phyloP scores from a whole-genome alignment of 192 early-diverging fungal species.

The Mortierella antarctica region DNA sequence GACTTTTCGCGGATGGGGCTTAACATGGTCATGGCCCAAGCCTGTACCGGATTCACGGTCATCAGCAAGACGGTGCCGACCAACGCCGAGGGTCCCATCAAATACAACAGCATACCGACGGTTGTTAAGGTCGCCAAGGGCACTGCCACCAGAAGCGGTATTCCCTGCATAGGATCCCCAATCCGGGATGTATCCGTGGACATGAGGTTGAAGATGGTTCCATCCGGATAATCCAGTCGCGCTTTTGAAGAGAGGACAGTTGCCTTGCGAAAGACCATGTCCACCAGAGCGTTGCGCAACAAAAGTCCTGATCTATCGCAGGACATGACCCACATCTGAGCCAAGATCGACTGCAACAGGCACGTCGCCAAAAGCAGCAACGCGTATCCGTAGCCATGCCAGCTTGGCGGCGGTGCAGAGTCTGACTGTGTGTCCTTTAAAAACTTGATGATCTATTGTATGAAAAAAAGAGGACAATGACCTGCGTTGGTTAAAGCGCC shows the following conservation, averaged over 20 bases:
- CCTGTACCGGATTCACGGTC: constrained; percentile 57
- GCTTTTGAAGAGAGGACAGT: constrained; percentile 37
- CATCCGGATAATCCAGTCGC: constrained; percentile 36
- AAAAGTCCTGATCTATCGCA: not conserved
- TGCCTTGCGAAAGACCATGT: constrained; percentile 33
- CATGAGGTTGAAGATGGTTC: constrained; percentile 62
- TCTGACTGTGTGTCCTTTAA: constrained; percentile 21
- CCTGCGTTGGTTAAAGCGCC: too few relatives aligned
- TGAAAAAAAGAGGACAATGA: not conserved
- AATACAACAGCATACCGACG: constrained; percentile 69
- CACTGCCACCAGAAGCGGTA: constrained; percentile 59
- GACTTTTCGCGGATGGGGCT: constrained; percentile 73
- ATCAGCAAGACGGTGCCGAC: constrained; percentile 78
- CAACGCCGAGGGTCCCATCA: constrained; percentile 84
- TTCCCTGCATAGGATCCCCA: constrained; percentile 9
- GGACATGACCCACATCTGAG: constrained; percentile 3
- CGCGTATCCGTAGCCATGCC: constrained; percentile 31
- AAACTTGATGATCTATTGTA: constrained; percentile 27
- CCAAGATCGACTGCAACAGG: not conserved
- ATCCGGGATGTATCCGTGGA: constrained; percentile 48
- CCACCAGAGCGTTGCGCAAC: constrained; percentile 11
- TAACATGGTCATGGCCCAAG: constrained; percentile 76
- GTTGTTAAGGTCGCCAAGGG: constrained; percentile 74
- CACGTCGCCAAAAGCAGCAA: not conserved
- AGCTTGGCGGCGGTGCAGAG: constrained; percentile 8